Evolutionary conservation across 306 rosid species (phyloP), one percentile per base, ranked within the genome.

Genomic region (Carpinus viminea): DNA sequence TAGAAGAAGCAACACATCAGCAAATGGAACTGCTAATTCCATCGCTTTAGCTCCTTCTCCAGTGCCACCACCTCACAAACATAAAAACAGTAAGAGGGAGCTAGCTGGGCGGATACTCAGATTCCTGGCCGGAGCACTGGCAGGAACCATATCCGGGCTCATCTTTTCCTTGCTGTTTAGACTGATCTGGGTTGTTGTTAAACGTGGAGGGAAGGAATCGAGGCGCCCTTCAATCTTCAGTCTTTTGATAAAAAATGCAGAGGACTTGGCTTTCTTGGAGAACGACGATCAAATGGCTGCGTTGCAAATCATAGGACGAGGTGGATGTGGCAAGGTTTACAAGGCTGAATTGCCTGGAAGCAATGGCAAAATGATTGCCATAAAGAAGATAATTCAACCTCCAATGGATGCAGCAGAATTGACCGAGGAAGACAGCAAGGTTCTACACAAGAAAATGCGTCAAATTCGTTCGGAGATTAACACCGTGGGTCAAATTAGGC

Each of bases 401-500:
- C 81, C 97, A 0, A 89, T 79, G 50, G 99, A 96, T 0, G 88
- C 87, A 0, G 77, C 83, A 0, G 96, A 96, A 15, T 9, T 87
- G 18, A 76, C 85, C 2, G 94, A 96, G 0, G 99, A 93, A 74
- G 98, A 93, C 0, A 93, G 98, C 41, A 90, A 69, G 83, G 48
- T 59, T n/a, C 43, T 96, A 81, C 73, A 78, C 82, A 91, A 81
- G 80, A 96, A 91, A 62, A 96, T 96, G 98, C 87, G 97, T 15
- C 97, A 93, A 76, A 93, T 96, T 61, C 73, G 75, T 51, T 90
- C 99, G 0, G 98, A 95, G 85, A 95, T 96, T 4, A 87, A 62
- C n/a, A 96, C 98, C 0, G 98, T 96, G 11, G 98, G 97, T 0
- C 88, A 90, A 47, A 96, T 96, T 70, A 83, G 99, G 51, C 99